Base-by-base conservation (phyloP, 2,329 filamentous ascomycete genomes). In the Penicillium sp. region DNA sequence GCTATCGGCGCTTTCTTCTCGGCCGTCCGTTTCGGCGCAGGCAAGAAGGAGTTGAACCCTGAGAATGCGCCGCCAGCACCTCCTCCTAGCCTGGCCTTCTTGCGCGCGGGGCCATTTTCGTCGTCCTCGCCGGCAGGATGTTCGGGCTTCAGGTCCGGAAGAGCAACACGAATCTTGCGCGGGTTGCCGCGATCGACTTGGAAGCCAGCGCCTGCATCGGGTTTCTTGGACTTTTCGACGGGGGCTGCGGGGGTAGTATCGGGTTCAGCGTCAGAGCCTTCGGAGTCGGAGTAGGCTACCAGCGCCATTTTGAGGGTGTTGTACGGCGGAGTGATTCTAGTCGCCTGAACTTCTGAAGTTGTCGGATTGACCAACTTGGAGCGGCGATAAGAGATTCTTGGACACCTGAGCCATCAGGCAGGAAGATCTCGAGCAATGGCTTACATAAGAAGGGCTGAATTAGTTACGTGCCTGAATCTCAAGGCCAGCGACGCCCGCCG, bases 1-100 rank as follows among this genome's bases (percentile, higher is more conserved):
- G 74, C 63, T 67, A 68, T 42, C 68, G 75, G 67, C 62, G 74
- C 71, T 66, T 70, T 69, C 17, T 68, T 64, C 20, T 69, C 67
- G 38, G 69, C 70, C 22, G 70, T 58, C 60, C 82, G 81, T 72
- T 96, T 98, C 4, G 94, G 93, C 28, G 93, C 83, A 2, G 94
- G 94, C 20, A 98, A 83, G 66, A 96, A 87, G 1, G 92, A 88
- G 73, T 94, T 95, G 80, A 97, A 95, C 2, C 88, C 90, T 54
- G 90, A 84, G 69, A 96, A 93, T 4, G 84, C 83, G 31, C 88
- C 86, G n/a, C 82, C 83, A n/a, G 55, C 37, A 28, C 87, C 86
- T 3, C 84, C 84, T 22, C 82, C 83, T 1, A 85, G 85, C 52
- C 87, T 87, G 17, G 85, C 82, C 60, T 89, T 88, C 73, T 96